phyloP scores from a whole-genome alignment of 441 rosid genomes.

The Aquilaria agallochum region DNA sequence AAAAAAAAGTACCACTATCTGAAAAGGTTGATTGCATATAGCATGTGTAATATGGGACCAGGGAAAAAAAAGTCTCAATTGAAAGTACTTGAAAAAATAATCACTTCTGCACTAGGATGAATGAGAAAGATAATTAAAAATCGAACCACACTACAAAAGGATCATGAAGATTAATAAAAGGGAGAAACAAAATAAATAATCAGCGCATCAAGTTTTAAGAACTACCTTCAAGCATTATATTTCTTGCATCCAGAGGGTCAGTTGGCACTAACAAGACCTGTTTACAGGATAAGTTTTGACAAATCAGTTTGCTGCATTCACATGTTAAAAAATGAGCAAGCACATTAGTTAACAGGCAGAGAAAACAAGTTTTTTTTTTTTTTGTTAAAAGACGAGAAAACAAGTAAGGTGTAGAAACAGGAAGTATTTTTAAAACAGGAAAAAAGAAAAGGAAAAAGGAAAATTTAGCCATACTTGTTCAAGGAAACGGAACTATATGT shows the following conservation, averaged over 20 bases:
- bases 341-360: too few species aligned
- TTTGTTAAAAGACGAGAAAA: too few species aligned
- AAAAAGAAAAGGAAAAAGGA: slow-evolving; percentile 2
- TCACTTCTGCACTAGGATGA: too few species aligned
- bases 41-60: too few species aligned
- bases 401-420: not conserved
- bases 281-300: slow-evolving; percentile 8
- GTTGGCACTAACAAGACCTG: slow-evolving; percentile 83
- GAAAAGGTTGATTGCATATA: too few species aligned
- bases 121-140: too few species aligned
- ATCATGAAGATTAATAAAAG: not conserved
- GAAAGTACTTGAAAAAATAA: too few species aligned
- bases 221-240: slow-evolving; percentile 95
- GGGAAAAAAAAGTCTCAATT: too few species aligned
- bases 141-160: too few species aligned
- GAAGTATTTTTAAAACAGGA: not conserved
- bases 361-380: too few species aligned
- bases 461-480: not conserved
- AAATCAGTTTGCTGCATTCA: slow-evolving; percentile 10
- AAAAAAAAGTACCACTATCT: too few species aligned
- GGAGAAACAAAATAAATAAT: slow-evolving; percentile 3
- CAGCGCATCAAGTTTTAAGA: not conserved
- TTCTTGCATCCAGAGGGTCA: slow-evolving; percentile 93
- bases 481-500: not conserved
- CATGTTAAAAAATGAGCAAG: too few species aligned